These are phyloP conservation scores for Skeletonema potamos DNA, from an alignment of 108 stramenopile species.

Conservation along the genomic window DNA sequence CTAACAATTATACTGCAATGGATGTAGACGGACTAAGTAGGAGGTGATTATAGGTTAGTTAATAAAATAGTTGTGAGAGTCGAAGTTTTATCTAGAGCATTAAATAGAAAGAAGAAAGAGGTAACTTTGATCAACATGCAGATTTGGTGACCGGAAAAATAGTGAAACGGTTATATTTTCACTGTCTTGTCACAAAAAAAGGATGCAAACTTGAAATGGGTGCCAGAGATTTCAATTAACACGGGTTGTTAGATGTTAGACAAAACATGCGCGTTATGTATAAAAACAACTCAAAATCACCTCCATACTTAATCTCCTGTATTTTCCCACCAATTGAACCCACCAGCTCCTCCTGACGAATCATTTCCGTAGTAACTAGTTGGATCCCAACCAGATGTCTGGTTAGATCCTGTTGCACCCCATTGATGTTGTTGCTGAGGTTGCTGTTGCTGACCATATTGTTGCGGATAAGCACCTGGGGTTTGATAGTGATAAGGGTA, in stretches of 20 bases:
- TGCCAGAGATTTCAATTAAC: not conserved
- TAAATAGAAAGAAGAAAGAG: no score
- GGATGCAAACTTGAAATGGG: not conserved
- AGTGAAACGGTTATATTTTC: not conserved
- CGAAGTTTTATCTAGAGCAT: not conserved
- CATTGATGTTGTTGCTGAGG: constrained; percentile 59
- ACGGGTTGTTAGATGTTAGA: not conserved
- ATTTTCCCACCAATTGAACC: constrained; percentile 90
- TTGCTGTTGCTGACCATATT: constrained; percentile 47
- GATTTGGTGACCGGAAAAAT: not conserved
- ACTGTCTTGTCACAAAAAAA: not conserved
- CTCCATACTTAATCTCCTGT: not conserved
- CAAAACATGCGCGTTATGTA: not conserved
- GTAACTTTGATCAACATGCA: not conserved
- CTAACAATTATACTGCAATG: not conserved
- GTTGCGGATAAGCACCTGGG: constrained; percentile 10
- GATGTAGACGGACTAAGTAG: not conserved
- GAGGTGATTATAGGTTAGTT: constrained; percentile 3
- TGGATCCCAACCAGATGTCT: constrained; percentile 65
- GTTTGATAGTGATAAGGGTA: constrained; percentile 18
- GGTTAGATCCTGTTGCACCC: constrained; percentile 31
- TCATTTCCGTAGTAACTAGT: constrained; percentile 62
- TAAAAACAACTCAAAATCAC: constrained; percentile 5
- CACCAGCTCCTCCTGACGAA: constrained; percentile 59
- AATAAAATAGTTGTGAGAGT: not conserved